Percentiles rank a stretch among this genome's conserved stretches.
phyloP scores from a whole-genome alignment of 1,284 basidiomycete genomes.

The Fomitiporia mediterranea region DNA sequence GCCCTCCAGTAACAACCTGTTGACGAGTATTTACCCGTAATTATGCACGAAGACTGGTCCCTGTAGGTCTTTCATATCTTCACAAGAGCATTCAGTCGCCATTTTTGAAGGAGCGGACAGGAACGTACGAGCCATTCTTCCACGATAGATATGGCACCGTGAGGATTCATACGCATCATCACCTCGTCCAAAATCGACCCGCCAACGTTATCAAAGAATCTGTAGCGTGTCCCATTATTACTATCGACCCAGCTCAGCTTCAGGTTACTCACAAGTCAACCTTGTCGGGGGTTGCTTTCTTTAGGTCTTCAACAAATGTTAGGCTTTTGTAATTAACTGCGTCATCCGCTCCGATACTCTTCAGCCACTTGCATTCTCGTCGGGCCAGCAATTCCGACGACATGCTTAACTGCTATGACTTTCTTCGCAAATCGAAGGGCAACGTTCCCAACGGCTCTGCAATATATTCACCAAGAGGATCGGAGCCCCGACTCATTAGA shows the following conservation, averaged over 20 bases:
- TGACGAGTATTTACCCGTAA: constrained; percentile 32
- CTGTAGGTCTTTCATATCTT: constrained; percentile 19
- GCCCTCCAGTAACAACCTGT: constrained; percentile 36
- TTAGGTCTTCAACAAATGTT: constrained; percentile 20
- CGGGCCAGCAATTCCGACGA: constrained; percentile 43
- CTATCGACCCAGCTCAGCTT: no score
- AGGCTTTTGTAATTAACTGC: constrained; percentile 43
- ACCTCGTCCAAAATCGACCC: constrained; percentile 34
- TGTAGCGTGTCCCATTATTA: constrained; percentile 21
- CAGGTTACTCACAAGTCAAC: constrained; percentile 21
- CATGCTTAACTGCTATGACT: constrained; percentile 36
- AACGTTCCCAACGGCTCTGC: constrained; percentile 28
- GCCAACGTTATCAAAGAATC: constrained; percentile 35
- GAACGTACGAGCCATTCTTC: constrained; percentile 33
- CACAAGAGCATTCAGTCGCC: constrained; percentile 16
- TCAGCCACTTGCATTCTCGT: constrained; percentile 40
- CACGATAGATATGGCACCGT: constrained; percentile 40
- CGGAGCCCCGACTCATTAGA: constrained; percentile 21
- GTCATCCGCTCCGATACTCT: constrained; percentile 39
- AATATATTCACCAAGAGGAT: background rate
- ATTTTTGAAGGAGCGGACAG: background rate
- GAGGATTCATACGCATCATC: constrained; percentile 33
- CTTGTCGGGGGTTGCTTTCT: constrained; percentile 18
- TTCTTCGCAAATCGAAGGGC: constrained; percentile 33
- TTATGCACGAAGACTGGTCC: constrained; percentile 22